phyloP scores from a whole-genome alignment of 228 moss, liverwort and hornwort genomes.

The Sphagnum fallax region DNA sequence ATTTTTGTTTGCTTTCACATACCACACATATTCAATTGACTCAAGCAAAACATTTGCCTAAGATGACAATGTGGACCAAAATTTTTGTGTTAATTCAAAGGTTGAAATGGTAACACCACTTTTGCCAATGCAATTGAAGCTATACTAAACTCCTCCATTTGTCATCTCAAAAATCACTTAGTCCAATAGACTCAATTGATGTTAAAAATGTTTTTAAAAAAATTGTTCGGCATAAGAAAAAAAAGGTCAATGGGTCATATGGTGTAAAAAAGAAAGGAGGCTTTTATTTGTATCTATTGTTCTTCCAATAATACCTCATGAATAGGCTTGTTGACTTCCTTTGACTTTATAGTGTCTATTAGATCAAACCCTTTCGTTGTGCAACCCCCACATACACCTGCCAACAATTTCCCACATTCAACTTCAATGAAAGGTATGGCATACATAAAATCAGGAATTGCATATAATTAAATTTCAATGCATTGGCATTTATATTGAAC shows the following conservation, averaged over 20 bases:
- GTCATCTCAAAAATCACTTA: conserved; percentile 29
- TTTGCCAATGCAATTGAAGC: conserved; percentile 43
- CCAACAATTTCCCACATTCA: too few relatives aligned
- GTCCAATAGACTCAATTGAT: too few relatives aligned
- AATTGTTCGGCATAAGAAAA: too few relatives aligned
- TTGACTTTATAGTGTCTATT: conserved; percentile 15
- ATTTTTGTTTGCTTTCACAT: neutral
- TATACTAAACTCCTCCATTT: conserved; percentile 38
- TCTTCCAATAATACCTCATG: conserved; percentile 11
- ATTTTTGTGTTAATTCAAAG: conserved; percentile 14
- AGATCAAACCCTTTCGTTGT: conserved; percentile 26
- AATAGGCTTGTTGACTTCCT: conserved; percentile 4
- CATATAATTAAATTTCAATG: neutral
- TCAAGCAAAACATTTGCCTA: too few relatives aligned
- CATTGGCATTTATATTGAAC: neutral
- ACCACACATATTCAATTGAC: too few relatives aligned
- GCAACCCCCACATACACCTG: neutral
- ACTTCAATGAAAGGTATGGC: too few relatives aligned
- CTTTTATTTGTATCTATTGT: too few relatives aligned
- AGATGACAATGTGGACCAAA: neutral
- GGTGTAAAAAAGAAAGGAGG: too few relatives aligned
- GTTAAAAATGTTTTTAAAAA: too few relatives aligned
- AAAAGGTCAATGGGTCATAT: too few relatives aligned
- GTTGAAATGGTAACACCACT: conserved; percentile 25
- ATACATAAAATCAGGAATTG: neutral